Evolutionary conservation across 208 protist species (phyloP), one percentile per base, ranked within the genome.

Genomic region (Novymonas esmeraldas): DNA sequence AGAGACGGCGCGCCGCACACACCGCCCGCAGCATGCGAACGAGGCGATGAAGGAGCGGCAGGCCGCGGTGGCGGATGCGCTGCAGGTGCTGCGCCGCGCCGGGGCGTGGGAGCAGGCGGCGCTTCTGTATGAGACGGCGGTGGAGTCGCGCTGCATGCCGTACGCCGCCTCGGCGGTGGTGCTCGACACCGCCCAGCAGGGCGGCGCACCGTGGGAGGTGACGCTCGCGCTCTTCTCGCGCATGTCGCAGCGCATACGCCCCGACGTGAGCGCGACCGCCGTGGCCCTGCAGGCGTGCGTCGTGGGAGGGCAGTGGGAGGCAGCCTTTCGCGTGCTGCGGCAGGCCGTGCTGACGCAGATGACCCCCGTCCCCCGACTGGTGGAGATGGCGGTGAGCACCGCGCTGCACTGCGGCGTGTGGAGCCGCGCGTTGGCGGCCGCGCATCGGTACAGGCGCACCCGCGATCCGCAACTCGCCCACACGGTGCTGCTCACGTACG

Each of bases 231-330:
- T 73, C 74, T 93, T 90, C 63, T 70, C 64, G 31, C 74, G 78
- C 64, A 69, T 89, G 58, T 66, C 78, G 18, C 70, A 64, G 52
- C 79, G 73, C 20, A 64, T 83, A 59, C 89, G 89, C 11, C 89
- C 85, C 0, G 77, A 90, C 60, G 76, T 82, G 52, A 51, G 51
- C 31, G 79, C 83, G 11, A 55, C 84, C 11, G 64, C 74, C 13
- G 76, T 75, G 31, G 89, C 86, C 3, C 57, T 95, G 62, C 70
- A 87, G 67, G 85, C 85, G 14, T 95, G 89, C 49, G 70, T 65
- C 28, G 66, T 49, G 31, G 84, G 84, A 14, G 62, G 63, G 0
- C 85, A 87, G 76, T 95, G 89, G 89, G 73, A 59, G 41, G 54
- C 82, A n/a, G 86, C 78, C 22, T 81, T 91, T 36, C 79, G 78